Conservation (phyloP, 768 basidiomycete genomes). For the Lactarius vividus region DNA sequence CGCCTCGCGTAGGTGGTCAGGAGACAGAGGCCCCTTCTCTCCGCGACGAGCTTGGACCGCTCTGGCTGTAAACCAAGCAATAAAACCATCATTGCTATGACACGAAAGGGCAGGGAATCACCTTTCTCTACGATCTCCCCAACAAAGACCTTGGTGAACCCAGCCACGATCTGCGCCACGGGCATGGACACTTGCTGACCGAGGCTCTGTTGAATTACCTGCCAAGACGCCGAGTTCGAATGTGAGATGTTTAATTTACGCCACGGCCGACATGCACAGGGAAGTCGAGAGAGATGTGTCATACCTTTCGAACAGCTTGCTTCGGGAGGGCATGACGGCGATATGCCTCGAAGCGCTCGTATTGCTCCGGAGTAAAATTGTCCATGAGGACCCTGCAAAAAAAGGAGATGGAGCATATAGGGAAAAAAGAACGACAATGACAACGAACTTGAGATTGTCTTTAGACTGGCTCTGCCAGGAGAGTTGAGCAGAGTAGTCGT, state of each 20-base stretch:
- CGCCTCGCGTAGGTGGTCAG: slow-evolving; percentile 88
- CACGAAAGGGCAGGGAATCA: slow-evolving; percentile 31
- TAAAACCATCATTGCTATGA: neutral
- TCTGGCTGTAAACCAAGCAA: slow-evolving; percentile 50
- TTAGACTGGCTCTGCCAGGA: slow-evolving; percentile 87
- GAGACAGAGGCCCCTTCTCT: slow-evolving; percentile 77
- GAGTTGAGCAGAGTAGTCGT: slow-evolving; percentile 80
- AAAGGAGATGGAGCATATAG: neutral
- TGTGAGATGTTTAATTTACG: neutral
- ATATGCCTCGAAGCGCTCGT: slow-evolving; percentile 88
- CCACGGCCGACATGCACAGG: neutral
- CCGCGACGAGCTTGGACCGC: slow-evolving; percentile 67
- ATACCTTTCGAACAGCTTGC: slow-evolving; percentile 75
- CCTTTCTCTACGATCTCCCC: slow-evolving; percentile 91
- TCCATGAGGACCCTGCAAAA: slow-evolving; percentile 75
- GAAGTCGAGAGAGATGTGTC: slow-evolving; percentile 17
- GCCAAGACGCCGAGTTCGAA: slow-evolving; percentile 21
- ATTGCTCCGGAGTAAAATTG: slow-evolving; percentile 78
- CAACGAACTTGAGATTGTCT: slow-evolving; percentile 72
- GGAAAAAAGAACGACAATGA: slow-evolving; percentile 18
- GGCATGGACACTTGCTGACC: slow-evolving; percentile 84
- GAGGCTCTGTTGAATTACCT: slow-evolving; percentile 82
- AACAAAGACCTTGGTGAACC: slow-evolving; percentile 88
- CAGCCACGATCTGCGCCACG: slow-evolving; percentile 86
- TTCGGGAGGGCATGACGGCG: slow-evolving; percentile 80